A percentile compares a stretch with the other conserved stretches of the same genome.
Evolutionary conservation across 2,329 filamentous ascomycete genomes (phyloP).

Genomic region (Colletotrichum phormii): DNA sequence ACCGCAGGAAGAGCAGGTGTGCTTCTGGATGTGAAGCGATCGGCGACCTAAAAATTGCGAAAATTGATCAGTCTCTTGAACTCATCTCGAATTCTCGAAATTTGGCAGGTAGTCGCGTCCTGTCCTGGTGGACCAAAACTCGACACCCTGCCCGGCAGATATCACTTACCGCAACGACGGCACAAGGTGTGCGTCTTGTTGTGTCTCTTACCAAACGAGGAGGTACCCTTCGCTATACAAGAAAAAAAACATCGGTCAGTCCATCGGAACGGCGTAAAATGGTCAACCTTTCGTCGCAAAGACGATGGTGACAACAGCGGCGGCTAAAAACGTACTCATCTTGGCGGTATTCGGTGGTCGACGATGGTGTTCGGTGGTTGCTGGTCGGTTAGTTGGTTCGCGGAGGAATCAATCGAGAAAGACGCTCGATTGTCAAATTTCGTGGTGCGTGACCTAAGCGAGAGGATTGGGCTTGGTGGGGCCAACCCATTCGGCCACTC

Average conservation of each 20-base stretch:
- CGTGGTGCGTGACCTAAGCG: conserved; percentile 21
- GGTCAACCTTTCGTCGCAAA: conserved; percentile 22
- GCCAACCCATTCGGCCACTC: conserved; percentile 12
- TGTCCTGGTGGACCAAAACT: not conserved
- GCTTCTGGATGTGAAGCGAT: conserved; percentile 99
- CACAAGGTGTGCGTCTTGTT: conserved; percentile 99
- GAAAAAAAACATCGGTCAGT: conserved; percentile 35
- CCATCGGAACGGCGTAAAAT: conserved; percentile 41
- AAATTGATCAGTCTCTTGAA: conserved; percentile 3
- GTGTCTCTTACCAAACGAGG: conserved; percentile 76
- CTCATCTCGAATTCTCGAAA: not conserved
- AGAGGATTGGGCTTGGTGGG: conserved; percentile 8
- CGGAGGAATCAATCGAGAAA: conserved; percentile 30
- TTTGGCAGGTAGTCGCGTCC: conserved; percentile 22
- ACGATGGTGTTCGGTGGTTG: conserved; percentile 38
- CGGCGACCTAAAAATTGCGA: conserved; percentile 76
- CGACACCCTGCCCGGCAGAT: not conserved
- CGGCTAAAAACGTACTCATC: conserved; percentile 64
- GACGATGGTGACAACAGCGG: conserved; percentile 2
- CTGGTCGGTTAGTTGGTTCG: conserved; percentile 34
- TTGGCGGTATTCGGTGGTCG: conserved; percentile 56
- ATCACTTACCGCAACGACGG: conserved; percentile 93
- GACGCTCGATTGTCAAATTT: conserved; percentile 21
- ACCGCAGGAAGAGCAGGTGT: conserved; percentile 94
- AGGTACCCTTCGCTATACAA: conserved; percentile 67